phyloP scores from a whole-genome alignment of 805 yeast species.

The Candida andamanensis region DNA sequence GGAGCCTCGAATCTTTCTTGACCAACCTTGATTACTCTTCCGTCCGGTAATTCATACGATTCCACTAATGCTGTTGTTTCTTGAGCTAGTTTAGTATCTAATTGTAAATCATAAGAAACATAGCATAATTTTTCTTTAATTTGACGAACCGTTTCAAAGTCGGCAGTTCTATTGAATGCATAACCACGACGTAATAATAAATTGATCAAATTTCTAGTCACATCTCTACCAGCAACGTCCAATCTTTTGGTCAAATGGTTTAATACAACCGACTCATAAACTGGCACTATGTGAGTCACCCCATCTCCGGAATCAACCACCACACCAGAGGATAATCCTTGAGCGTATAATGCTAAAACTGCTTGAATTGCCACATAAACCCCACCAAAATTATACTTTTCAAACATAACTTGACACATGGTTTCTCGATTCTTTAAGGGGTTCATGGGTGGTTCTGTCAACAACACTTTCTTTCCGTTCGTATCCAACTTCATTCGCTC shows the following conservation, averaged over 20 bases:
- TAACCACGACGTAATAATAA: constrained; percentile 91
- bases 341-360: constrained; percentile 95
- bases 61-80: constrained; percentile 96
- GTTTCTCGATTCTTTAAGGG: constrained; percentile 85
- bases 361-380: constrained; percentile 97
- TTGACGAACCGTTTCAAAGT: constrained; percentile 97
- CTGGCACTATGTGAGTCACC: constrained; percentile 97
- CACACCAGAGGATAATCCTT: constrained; percentile 93
- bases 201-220: constrained; percentile 91
- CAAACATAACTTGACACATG: constrained; percentile 92
- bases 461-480: constrained; percentile 68
- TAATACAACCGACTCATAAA: constrained; percentile 93
- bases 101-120: constrained; percentile 88
- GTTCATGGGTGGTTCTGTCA: constrained; percentile 98
- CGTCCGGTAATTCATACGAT: constrained; percentile 92
- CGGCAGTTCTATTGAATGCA: constrained; percentile 97
- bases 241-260: constrained; percentile 88
- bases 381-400: constrained; percentile 83
- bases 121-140: constrained; percentile 95
- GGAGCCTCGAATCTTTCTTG: constrained; percentile 96
- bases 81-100: constrained; percentile 80
- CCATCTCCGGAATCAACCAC: constrained; percentile 99
- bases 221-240: constrained; percentile 98
- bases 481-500: constrained; percentile 81
- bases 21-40: constrained; percentile 88